These are phyloP conservation scores for Datura wrightii DNA, from an alignment of 257 asterid genomes.

Conservation along the genomic window DNA sequence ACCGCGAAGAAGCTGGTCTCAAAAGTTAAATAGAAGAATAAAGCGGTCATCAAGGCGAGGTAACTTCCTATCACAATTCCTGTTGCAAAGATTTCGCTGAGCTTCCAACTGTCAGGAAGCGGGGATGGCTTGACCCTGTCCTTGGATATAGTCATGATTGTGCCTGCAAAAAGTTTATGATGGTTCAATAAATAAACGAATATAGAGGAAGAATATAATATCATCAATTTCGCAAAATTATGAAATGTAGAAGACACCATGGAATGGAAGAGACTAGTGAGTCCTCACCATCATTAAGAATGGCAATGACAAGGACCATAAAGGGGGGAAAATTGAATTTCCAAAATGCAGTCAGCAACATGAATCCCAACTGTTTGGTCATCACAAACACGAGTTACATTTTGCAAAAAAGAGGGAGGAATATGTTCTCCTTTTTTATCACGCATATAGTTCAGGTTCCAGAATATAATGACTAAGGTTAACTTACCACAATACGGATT, in stretches of 20 bases:
- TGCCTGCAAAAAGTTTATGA: constrained; percentile 42
- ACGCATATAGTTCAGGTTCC: background rate
- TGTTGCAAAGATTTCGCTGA: constrained; percentile 62
- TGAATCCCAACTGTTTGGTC: constrained; percentile 58
- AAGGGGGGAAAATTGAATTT: constrained; percentile 71
- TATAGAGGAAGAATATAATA: background rate
- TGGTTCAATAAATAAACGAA: background rate
- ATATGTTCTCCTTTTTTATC: background rate
- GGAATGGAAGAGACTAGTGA: background rate
- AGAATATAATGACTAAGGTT: background rate
- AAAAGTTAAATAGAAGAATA: constrained; percentile 54
- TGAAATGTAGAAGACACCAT: background rate
- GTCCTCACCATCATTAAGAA: constrained; percentile 64
- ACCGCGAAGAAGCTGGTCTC: constrained; percentile 64
- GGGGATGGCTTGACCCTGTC: constrained; percentile 77
- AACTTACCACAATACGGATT: constrained; percentile 74
- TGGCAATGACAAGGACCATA: constrained; percentile 78
- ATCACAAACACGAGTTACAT: constrained; percentile 20
- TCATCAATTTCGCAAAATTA: background rate
- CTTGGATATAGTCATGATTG: constrained; percentile 72
- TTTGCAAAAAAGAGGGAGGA: background rate
- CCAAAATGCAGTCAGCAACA: constrained; percentile 71
- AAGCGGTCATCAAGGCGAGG: constrained; percentile 65
- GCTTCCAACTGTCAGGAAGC: constrained; percentile 66
- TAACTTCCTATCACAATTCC: constrained; percentile 66